Percentiles rank a stretch among this genome's conserved stretches.
These are phyloP conservation scores for Dendrobium chrysotoxum DNA, from an alignment of 106 monocot species.

Conservation along the genomic window DNA sequence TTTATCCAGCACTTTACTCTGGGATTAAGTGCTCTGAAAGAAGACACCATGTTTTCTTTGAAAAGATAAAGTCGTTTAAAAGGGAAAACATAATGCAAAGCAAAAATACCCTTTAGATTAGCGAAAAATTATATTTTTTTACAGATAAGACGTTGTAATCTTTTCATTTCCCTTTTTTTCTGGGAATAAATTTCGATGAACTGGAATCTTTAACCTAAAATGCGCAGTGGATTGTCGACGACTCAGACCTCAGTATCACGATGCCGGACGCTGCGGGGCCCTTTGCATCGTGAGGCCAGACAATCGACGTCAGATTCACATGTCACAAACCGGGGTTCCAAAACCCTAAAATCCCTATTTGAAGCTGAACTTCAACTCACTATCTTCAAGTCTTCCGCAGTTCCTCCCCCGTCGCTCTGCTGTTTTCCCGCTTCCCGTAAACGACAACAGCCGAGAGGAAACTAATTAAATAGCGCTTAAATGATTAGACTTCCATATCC, in stretches of 20 bases:
- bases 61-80: too few relatives aligned
- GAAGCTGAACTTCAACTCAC: not conserved
- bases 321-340: not conserved
- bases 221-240: not conserved
- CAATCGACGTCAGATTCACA: not conserved
- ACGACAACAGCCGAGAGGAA: not conserved
- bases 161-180: not conserved
- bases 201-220: not conserved
- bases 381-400: too few relatives aligned
- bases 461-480: too few relatives aligned
- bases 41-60: too few relatives aligned
- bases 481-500: too few relatives aligned
- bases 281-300: not conserved
- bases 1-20: not conserved
- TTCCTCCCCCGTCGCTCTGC: not conserved
- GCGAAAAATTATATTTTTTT: too few relatives aligned
- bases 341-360: not conserved
- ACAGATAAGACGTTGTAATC: too few relatives aligned
- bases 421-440: not conserved
- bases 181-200: not conserved
- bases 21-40: too few relatives aligned
- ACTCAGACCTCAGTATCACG: not conserved
- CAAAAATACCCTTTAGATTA: too few relatives aligned
- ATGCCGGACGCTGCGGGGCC: not conserved
- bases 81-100: too few relatives aligned